phyloP scores from a whole-genome alignment of 2,329 filamentous ascomycete genomes.

The Verticillium klebahnii region DNA sequence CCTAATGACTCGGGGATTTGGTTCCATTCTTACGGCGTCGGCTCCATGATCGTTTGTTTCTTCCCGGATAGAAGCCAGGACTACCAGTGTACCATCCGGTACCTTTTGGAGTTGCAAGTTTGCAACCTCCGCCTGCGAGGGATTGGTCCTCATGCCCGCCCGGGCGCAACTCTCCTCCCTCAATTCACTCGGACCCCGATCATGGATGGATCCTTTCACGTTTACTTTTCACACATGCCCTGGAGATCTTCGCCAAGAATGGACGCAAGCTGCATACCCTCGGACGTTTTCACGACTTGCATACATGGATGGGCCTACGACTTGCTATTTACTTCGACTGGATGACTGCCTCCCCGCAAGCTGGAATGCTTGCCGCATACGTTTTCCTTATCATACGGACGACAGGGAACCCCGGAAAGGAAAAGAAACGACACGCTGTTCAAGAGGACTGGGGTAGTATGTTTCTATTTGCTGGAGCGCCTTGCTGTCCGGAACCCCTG shows the following conservation, averaged over 20 bases:
- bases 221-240: background rate
- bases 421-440: slow-evolving; percentile 7
- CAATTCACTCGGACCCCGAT: slow-evolving; percentile 1
- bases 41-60: slow-evolving; percentile 12
- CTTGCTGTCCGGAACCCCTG: slow-evolving; percentile 13
- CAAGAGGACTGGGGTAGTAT: slow-evolving; percentile 4
- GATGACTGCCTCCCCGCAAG: slow-evolving; percentile 2
- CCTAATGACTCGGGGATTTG: slow-evolving; percentile 12
- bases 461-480: slow-evolving; percentile 7
- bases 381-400: slow-evolving; percentile 5
- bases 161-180: slow-evolving; percentile 1
- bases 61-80: slow-evolving; percentile 5
- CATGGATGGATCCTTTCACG: background rate
- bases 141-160: background rate
- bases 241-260: slow-evolving; percentile 2
- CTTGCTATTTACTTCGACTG: slow-evolving; percentile 3
- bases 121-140: slow-evolving; percentile 11
- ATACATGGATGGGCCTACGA: slow-evolving; percentile 14
- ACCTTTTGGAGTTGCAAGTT: slow-evolving; percentile 10
- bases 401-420: slow-evolving; percentile 8
- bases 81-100: background rate
- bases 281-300: slow-evolving; percentile 13
- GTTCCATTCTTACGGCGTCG: slow-evolving; percentile 12
- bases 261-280: slow-evolving; percentile 5
- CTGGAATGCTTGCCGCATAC: slow-evolving; percentile 8